Evolutionary conservation across 495 filamentous ascomycete species (phyloP).

Genomic region (Aspergillus cavernicola): DNA sequence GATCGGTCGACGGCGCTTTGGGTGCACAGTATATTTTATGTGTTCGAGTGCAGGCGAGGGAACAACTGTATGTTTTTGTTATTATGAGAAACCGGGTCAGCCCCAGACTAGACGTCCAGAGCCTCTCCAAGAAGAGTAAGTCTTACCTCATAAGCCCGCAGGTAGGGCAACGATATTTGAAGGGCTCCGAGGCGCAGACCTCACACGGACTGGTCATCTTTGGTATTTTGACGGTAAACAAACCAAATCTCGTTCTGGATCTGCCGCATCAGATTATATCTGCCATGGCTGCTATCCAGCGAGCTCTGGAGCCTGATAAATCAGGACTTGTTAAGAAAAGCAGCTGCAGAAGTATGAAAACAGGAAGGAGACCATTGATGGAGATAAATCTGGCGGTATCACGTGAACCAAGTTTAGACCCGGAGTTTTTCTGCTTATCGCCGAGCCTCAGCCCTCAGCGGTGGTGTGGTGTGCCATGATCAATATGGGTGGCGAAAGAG

Average conservation of each 20-base stretch:
- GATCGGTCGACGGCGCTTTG: conserved; percentile 24
- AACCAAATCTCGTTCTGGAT: not conserved
- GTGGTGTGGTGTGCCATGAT: too few relatives aligned
- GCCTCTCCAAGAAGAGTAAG: not conserved
- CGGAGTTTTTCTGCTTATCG: not conserved
- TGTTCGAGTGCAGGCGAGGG: conserved; percentile 60
- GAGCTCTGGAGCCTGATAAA: not conserved
- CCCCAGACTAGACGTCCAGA: too few relatives aligned
- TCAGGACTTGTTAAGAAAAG: too few relatives aligned
- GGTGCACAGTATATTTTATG: conserved; percentile 56
- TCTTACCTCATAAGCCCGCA: conserved; percentile 61
- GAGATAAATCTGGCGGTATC: too few relatives aligned
- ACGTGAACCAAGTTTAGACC: too few relatives aligned
- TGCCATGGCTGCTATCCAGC: conserved; percentile 11
- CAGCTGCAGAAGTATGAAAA: not conserved
- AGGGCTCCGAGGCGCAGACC: conserved; percentile 53
- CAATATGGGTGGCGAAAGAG: not conserved
- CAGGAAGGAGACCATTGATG: not conserved
- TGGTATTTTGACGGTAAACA: not conserved
- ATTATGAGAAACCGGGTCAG: not conserved
- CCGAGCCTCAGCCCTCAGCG: too few relatives aligned
- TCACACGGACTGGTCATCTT: conserved; percentile 45
- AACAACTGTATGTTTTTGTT: conserved; percentile 52
- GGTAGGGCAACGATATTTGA: conserved; percentile 64
- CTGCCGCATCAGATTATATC: not conserved